Evolutionary conservation across 805 yeast genomes (phyloP).

Genomic region (Candida methanosorbosa): DNA sequence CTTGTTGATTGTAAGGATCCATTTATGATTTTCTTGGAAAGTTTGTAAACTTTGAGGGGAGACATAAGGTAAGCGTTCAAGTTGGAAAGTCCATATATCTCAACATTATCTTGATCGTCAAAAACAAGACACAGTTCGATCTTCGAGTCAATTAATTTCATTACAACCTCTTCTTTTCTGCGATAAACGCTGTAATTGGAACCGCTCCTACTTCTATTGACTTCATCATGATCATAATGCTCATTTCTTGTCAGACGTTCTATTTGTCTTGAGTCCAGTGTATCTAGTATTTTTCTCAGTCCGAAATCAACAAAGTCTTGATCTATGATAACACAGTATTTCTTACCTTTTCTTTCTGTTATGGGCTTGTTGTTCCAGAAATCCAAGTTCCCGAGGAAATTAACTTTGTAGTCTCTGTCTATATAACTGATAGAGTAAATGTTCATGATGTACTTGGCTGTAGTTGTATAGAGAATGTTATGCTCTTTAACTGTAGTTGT

Average conservation of each 20-base stretch:
- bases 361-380: conserved; percentile 12
- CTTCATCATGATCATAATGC: neutral
- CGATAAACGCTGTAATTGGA: conserved; percentile 6
- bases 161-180: conserved; percentile 13
- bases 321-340: conserved; percentile 28
- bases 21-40: conserved; percentile 18
- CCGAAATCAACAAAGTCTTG: conserved; percentile 24
- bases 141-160: conserved; percentile 16
- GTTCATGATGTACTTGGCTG: conserved; percentile 49
- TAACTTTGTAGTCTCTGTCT: conserved; percentile 48
- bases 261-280: conserved; percentile 9
- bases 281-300: conserved; percentile 10
- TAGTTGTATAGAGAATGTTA: conserved; percentile 56
- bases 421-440: conserved; percentile 63
- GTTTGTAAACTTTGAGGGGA: conserved; percentile 31
- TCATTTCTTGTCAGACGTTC: neutral
- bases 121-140: conserved; percentile 34
- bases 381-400: conserved; percentile 44
- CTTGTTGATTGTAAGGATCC: conserved; percentile 6
- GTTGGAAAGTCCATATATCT: conserved; percentile 40
- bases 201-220: conserved; percentile 8
- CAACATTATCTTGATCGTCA: conserved; percentile 31
- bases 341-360: conserved; percentile 5
- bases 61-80: conserved; percentile 39
- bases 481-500: conserved; percentile 22